Base-by-base conservation (phyloP, 1,139 yeast species). In the Yarrowia galli region DNA sequence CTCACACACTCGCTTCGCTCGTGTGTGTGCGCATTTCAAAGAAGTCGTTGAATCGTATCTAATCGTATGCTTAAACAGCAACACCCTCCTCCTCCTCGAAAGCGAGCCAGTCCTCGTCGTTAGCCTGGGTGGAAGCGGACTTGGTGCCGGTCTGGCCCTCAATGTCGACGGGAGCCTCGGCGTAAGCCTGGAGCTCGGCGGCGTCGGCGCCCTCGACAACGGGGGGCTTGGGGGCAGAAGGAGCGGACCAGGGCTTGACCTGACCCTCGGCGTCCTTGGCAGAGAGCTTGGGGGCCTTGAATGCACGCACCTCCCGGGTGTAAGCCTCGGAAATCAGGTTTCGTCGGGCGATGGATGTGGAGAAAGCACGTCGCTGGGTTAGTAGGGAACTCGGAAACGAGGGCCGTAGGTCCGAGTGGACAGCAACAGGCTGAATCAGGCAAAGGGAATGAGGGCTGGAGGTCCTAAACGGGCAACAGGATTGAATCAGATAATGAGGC, bases 281-380 rank as follows among this genome's bases (percentile, higher is more conserved):
- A 68, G 91, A 81, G 71, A 88, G 78, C 71, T 93, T 88, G 71
- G 89, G 85, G 78, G 97, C 93, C 85, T 92, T 91, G 87, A 89
- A 92, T 70, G 87, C 87, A 83, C 89, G 91, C 81, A 95, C 84
- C 81, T 92, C 96, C 80, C 85, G 89, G 77, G 93, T 82, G 83
- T 93, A 95, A 74, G 93, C 85, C 73, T 93, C 97, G 79, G 92
- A 87, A 77, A 93, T 82, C 78, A 90, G 84, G 83, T 92, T 88
- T 70, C 69, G 69, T 38, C 63, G 58, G 35, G 38, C 65, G 25
- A 65, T 67, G 60, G 68, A 70, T 64, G 70, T 43, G 60, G 65
- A 46, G 65, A 61, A 67, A 63, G 68, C 65, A 38, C 54, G 69
- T 40, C 56, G 49, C 46, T 65, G 54, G 38, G 46, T 45, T 51